Evolutionary conservation across 495 filamentous ascomycete genomes (phyloP), one percentile per base, ranked within the genome.

Genomic region (Schizothecium vesticola): DNA sequence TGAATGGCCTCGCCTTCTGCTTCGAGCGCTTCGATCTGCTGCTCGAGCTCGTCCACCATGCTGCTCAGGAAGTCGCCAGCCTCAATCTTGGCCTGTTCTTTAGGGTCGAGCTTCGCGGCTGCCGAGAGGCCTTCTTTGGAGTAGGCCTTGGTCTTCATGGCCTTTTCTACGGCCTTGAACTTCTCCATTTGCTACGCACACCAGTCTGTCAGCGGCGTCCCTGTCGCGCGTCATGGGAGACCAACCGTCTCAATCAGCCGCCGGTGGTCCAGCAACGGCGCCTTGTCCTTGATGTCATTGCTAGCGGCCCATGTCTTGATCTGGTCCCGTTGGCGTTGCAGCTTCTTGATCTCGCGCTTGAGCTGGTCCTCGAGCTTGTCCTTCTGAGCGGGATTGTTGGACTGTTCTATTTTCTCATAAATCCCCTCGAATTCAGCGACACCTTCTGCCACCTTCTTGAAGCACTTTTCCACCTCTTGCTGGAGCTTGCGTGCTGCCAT

Each of bases 131-230:
- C 95, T 80, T 97, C 96, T 85, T 99, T 98, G 55, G 96, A 98
- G 79, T 96, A 99, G 67, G 95, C 94, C 80, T 99, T 99, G 60
- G 95, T 99, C 83, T 99, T 99, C 94, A 99, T 98, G 78, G 97
- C 95, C 83, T 99, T 99, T 81, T 99, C 95, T n/a, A 99, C 95
- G 25, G 93, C 94, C 84, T 99, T 99, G 87, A 99, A 99, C 73
- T 91, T 92, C 81, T 99, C 95, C 95, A 99, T 99, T 89, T 96
- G 92, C 96, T 97, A 80, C 78, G 63, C 65, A 59, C 29, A 61
- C 43, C 31, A 51, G 43, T 51, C 19, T 59, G 71, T 67, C 43
- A 71, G 73, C 59, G 63, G 61, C 72, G 51, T 6, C 26, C 66
- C 21, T 63, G 66, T 61, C 29, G 19, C 23, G 36, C 56, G 67